Evolutionary conservation across 306 rosid species (phyloP), one percentile per base, ranked within the genome.

Genomic region (Trifolium subterraneum): DNA sequence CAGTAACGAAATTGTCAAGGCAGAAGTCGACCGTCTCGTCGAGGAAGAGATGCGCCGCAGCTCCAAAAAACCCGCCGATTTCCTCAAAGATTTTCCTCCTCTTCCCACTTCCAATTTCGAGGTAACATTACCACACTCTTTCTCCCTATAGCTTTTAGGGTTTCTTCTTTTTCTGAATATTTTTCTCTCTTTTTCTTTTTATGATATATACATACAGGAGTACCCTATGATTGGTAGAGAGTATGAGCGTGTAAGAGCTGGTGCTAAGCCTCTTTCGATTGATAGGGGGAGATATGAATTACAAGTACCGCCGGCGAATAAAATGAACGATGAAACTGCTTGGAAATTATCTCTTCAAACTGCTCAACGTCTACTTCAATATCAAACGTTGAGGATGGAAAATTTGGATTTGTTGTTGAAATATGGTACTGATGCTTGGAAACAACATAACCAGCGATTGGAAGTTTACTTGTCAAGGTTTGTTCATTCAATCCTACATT

Each of bases 1-100:
- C 79, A 84, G 86, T 12, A 66, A 88, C 73, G 86, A 90, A 1
- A 67, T 84, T 54, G 93, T 94, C 42, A 94, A 94, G 82, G 52
- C 74, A 5, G 98, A 91, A 76, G 98, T 94, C 44, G 97, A 91
- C 78, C 94, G 90, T 36, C 82, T 90, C 66, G 90, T 94, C 8
- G 97, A 91, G 83, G 96, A 91, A 5, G 97, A 94, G 87, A 86
- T 94, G 95, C 94, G 97, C 10, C 93, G 95, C 11, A 94, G 98
- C 87, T 78, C 78, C 5, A 91, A 87, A 63, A 92, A 80, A 80
- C 98, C 98, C 7, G 58, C 96, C 2, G 95, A 91, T 80, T 94
- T 94, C 61, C 98, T 94, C 81, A 87, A 94, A 74, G 98, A 94
- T 69, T 80, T 94, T 54, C 97, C 98, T 10, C 87, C 98, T n/a